Evolutionary conservation across 2,329 filamentous ascomycete species (phyloP).

Genomic region (Exophiala xenobiotica): DNA sequence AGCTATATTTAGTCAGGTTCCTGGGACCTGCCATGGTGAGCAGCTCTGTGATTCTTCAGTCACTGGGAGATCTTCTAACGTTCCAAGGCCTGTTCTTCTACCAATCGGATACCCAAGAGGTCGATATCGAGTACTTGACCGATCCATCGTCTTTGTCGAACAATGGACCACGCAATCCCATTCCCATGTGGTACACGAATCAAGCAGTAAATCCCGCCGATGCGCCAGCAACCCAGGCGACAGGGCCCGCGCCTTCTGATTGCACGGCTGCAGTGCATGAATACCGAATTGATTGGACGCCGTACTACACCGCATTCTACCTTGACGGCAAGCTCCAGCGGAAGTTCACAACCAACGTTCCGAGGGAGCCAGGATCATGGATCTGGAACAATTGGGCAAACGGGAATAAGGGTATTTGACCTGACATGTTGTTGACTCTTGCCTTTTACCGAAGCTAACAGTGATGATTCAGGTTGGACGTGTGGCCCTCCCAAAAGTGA

Average conservation of each 20-base stretch:
- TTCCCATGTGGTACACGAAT: conserved; percentile 28
- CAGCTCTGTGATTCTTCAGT: neutral
- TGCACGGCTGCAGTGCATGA: conserved; percentile 24
- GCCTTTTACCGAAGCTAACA: neutral
- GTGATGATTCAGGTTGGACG: conserved; percentile 22
- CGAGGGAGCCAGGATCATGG: conserved; percentile 24
- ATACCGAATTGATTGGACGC: conserved; percentile 30
- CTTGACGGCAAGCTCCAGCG: conserved; percentile 25
- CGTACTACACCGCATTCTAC: conserved; percentile 28
- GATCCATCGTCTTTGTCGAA: conserved; percentile 28
- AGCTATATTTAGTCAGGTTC: conserved; percentile 26
- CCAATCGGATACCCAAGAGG: conserved; percentile 26
- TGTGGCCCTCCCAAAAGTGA: conserved; percentile 23
- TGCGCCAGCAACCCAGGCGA: conserved; percentile 11
- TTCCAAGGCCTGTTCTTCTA: conserved; percentile 27
- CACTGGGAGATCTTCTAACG: neutral
- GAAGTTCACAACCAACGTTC: conserved; percentile 23
- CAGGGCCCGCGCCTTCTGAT: conserved; percentile 22
- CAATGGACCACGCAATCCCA: conserved; percentile 13
- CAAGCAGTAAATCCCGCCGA: conserved; percentile 22
- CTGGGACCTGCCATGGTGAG: conserved; percentile 29
- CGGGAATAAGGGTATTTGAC: conserved; percentile 24
- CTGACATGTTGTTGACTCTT: neutral
- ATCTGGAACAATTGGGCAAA: conserved; percentile 32
- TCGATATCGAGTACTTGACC: conserved; percentile 29